Evolutionary conservation across 2,329 filamentous ascomycete species (phyloP).

Genomic region (Fusarium miscanthi): DNA sequence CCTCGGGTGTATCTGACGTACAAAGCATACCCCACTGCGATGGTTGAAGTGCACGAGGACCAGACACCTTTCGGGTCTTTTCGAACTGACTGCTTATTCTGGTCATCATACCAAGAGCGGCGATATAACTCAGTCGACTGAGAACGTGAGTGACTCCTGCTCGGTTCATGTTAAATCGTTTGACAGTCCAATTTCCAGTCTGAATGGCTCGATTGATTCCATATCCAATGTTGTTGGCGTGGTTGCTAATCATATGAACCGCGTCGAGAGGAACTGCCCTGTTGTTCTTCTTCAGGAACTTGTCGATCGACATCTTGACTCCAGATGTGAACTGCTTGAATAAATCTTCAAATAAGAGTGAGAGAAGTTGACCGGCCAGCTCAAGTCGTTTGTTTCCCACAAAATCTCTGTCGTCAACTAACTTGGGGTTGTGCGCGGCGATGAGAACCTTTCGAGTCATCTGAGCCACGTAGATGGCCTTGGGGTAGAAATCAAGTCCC

Average conservation of each 20-base stretch:
- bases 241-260: conserved; percentile 82
- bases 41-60: conserved; percentile 93
- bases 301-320: conserved; percentile 94
- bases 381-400: conserved; percentile 98
- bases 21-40: conserved; percentile 99
- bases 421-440: conserved; percentile 86
- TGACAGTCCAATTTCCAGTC: conserved; percentile 97
- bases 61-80: conserved; percentile 96
- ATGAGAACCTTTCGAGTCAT: conserved; percentile 98
- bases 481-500: conserved; percentile 94
- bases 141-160: conserved; percentile 97
- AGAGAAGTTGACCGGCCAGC: conserved; percentile 91
- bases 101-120: conserved; percentile 99
- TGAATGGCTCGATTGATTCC: conserved; percentile 97
- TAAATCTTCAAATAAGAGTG: conserved; percentile 93
- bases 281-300: conserved; percentile 93
- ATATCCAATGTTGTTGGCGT: conserved; percentile 87
- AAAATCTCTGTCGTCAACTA: conserved; percentile 97
- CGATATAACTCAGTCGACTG: conserved; percentile 95
- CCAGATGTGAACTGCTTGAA: conserved; percentile 95
- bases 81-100: conserved; percentile 98
- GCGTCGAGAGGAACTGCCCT: conserved; percentile 90
- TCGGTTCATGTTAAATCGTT: conserved; percentile 98
- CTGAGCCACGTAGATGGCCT: conserved; percentile 94
- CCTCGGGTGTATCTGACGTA: conserved; percentile 96